phyloP scores from a whole-genome alignment of 2,329 filamentous ascomycete genomes.

The Diaporthe ilicicola region DNA sequence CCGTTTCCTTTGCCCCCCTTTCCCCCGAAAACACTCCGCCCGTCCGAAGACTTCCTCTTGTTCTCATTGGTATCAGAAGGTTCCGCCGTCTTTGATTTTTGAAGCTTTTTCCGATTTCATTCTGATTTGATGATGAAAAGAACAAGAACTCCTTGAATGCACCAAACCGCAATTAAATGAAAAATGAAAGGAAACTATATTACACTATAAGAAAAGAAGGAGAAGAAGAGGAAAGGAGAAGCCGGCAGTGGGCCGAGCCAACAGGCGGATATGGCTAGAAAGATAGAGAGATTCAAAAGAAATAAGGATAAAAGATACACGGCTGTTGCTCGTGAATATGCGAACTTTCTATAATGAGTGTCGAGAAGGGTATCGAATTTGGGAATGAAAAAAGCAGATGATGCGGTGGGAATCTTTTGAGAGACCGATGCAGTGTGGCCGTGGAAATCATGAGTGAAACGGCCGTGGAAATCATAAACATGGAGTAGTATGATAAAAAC shows the following conservation, averaged over 20 bases:
- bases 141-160: background rate
- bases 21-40: background rate
- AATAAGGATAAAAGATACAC: background rate
- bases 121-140: background rate
- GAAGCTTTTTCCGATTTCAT: conserved; percentile 17
- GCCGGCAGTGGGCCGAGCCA: background rate
- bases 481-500: background rate
- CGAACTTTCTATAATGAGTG: conserved; percentile 33
- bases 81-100: background rate
- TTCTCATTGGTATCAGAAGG: background rate
- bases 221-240: background rate
- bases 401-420: conserved; percentile 3
- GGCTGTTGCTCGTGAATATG: conserved; percentile 22
- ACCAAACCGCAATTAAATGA: background rate
- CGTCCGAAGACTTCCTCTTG: background rate
- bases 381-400: conserved; percentile 19
- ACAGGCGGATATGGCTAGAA: background rate
- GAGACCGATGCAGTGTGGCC: background rate
- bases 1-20: background rate
- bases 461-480: conserved; percentile 28
- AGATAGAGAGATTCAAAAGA: background rate
- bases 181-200: background rate
- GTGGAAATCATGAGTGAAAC: conserved; percentile 14
- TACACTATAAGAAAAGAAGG: background rate
- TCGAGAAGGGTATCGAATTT: conserved; percentile 37